These are phyloP conservation scores for Ceratobasidium theobromae DNA, from an alignment of 1,284 basidiomycete genomes.

Conservation along the genomic window DNA sequence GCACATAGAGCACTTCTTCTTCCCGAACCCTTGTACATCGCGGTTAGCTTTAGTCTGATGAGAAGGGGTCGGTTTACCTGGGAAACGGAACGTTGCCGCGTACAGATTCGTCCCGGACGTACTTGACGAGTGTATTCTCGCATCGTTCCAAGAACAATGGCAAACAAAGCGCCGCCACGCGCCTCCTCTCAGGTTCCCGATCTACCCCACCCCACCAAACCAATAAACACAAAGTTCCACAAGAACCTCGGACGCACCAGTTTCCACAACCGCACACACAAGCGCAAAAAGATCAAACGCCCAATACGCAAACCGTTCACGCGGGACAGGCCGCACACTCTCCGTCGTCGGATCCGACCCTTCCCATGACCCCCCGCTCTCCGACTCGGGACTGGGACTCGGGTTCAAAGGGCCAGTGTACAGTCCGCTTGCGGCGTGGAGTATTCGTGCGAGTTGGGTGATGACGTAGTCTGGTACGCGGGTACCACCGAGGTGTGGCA, in stretches of 20 bases:
- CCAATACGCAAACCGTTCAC: constrained; percentile 92
- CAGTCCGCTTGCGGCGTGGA: constrained; percentile 75
- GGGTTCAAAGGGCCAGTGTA: constrained; percentile 46
- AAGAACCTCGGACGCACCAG: constrained; percentile 40
- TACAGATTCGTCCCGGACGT: constrained; percentile 78
- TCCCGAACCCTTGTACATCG: constrained; percentile 64
- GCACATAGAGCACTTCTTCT: constrained; percentile 84
- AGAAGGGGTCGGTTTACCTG: constrained; percentile 50
- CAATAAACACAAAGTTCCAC: not conserved
- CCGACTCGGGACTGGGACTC: constrained; percentile 39
- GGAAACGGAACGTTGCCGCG: constrained; percentile 84
- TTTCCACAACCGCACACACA: constrained; percentile 69
- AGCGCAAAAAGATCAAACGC: constrained; percentile 87
- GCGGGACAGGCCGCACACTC: constrained; percentile 56
- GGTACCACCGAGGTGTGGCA: constrained; percentile 69
- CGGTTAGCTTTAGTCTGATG: not conserved
- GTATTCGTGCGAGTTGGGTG: constrained; percentile 64
- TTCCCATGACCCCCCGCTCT: constrained; percentile 39
- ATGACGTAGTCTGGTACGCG: constrained; percentile 76
- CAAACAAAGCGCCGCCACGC: constrained; percentile 70
- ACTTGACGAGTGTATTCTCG: constrained; percentile 64
- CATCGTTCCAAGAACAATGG: constrained; percentile 75
- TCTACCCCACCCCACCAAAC: constrained; percentile 56
- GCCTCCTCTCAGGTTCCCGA: constrained; percentile 56
- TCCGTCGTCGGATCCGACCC: constrained; percentile 62